phyloP scores from a whole-genome alignment of 2,329 filamentous ascomycete genomes.

The Periconia digitata region DNA sequence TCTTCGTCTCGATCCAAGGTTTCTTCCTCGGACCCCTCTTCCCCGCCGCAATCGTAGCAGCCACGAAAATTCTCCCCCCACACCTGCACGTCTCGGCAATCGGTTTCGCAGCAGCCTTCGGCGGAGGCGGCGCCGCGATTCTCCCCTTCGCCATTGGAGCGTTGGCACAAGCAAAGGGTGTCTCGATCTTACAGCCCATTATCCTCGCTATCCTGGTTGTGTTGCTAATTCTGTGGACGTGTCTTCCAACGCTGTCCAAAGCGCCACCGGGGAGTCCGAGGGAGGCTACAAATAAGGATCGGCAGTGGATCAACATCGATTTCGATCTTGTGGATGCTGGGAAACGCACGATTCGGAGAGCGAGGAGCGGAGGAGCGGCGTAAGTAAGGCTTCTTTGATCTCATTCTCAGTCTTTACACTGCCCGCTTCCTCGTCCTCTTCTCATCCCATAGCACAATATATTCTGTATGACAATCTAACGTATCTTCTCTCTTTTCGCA shows the following conservation, averaged over 20 bases:
- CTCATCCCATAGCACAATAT: background rate
- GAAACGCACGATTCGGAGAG: slow-evolving; percentile 17
- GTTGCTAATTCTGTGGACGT: slow-evolving; percentile 54
- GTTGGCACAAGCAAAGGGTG: slow-evolving; percentile 61
- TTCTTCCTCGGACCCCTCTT: slow-evolving; percentile 79
- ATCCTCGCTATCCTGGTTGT: slow-evolving; percentile 54
- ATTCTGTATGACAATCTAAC: no score
- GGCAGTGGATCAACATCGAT: slow-evolving; percentile 21
- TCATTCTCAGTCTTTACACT: background rate
- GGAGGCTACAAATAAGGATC: background rate
- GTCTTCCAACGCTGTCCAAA: slow-evolving; percentile 19
- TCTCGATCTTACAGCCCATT: slow-evolving; percentile 60
- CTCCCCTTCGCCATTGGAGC: slow-evolving; percentile 66
- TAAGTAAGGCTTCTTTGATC: background rate
- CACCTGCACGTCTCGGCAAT: slow-evolving; percentile 76
- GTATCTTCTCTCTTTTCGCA: background rate
- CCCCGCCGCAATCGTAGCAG: slow-evolving; percentile 69
- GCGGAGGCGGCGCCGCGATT: slow-evolving; percentile 67
- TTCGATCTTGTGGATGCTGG: slow-evolving; percentile 22
- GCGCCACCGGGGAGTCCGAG: slow-evolving; percentile 4
- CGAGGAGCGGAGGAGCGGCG: slow-evolving; percentile 3
- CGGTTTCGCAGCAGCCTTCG: slow-evolving; percentile 75
- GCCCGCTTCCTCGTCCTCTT: background rate
- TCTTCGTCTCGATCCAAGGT: slow-evolving; percentile 70
- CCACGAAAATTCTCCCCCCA: slow-evolving; percentile 70